phyloP scores from a whole-genome alignment of 2,329 filamentous ascomycete genomes.

The Calonectria fujianensis region DNA sequence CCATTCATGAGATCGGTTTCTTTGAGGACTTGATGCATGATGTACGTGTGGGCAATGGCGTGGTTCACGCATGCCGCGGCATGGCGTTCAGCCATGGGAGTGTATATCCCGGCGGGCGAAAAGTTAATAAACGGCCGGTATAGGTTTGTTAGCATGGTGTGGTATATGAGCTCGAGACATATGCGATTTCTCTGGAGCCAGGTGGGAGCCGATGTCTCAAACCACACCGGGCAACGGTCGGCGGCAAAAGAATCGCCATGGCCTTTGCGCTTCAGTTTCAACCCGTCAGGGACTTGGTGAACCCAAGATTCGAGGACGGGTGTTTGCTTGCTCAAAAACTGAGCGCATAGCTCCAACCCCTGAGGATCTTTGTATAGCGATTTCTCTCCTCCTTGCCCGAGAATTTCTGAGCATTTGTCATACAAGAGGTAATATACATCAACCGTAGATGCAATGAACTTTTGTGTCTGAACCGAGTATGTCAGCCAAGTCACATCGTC shows the following conservation, averaged over 20 bases:
- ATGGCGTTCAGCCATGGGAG: constrained; percentile 46
- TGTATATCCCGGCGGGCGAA: constrained; percentile 33
- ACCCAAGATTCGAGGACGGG: constrained; percentile 55
- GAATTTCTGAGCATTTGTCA: constrained; percentile 45
- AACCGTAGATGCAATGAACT: constrained; percentile 45
- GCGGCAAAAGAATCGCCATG: constrained; percentile 59
- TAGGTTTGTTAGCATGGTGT: constrained; percentile 61
- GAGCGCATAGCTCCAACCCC: constrained; percentile 46
- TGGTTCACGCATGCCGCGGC: constrained; percentile 49
- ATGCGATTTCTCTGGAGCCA: constrained; percentile 65
- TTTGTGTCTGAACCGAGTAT: constrained; percentile 44
- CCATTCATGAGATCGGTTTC: constrained; percentile 53
- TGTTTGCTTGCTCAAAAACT: constrained; percentile 48
- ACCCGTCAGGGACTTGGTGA: constrained; percentile 57
- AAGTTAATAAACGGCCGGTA: constrained; percentile 65
- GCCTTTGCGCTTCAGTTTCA: constrained; percentile 60
- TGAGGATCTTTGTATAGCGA: constrained; percentile 44
- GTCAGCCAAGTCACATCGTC: constrained; percentile 52
- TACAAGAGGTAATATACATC: constrained; percentile 58
- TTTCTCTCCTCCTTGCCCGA: constrained; percentile 26
- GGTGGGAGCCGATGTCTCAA: constrained; percentile 57
- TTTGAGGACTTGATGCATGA: constrained; percentile 52
- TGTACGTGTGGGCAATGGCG: constrained; percentile 51
- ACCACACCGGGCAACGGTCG: constrained; percentile 53
- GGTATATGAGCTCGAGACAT: constrained; percentile 64